Evolutionary conservation across 306 rosid species (phyloP).

Genomic region (Lathyrus aphaca): DNA sequence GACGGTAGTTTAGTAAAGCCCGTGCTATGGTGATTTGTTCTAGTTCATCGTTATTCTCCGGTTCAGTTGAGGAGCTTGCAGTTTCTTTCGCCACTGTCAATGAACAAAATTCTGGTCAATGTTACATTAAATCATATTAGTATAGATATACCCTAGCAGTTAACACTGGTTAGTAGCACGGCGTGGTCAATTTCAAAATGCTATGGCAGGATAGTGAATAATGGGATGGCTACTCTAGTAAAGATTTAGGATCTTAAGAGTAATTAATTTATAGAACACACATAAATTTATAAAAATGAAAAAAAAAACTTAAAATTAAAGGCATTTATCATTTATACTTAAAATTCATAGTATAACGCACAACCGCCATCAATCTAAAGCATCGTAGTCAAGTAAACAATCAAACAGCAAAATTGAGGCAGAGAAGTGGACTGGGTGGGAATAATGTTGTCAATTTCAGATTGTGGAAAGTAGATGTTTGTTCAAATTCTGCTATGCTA

Average conservation of each 20-base stretch:
- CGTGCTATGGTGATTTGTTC: conserved; percentile 96
- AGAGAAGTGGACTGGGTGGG: not conserved
- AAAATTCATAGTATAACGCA: too few species aligned
- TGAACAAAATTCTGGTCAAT: conserved; percentile 39
- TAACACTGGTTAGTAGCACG: not conserved
- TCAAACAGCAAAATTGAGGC: conserved; percentile 14
- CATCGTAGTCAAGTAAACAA: conserved; percentile 4
- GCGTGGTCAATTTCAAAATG: not conserved
- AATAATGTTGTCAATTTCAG: too few species aligned
- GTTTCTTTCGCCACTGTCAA: conserved; percentile 88
- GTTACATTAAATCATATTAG: not conserved
- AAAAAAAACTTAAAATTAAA: too few species aligned
- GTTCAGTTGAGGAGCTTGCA: conserved; percentile 83
- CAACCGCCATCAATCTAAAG: too few species aligned
- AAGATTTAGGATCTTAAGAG: not conserved
- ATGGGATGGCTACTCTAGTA: not conserved
- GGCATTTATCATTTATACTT: too few species aligned
- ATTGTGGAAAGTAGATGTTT: too few species aligned
- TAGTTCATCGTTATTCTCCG: conserved; percentile 82
- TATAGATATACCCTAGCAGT: not conserved
- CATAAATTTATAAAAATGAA: not conserved
- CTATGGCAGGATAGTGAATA: too few species aligned
- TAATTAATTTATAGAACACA: not conserved
- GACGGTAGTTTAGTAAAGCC: conserved; percentile 73
- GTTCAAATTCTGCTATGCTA: too few species aligned